These are phyloP conservation scores for Penicillium griseofulvum DNA, from an alignment of 2,329 filamentous ascomycete genomes.

Conservation along the genomic window DNA sequence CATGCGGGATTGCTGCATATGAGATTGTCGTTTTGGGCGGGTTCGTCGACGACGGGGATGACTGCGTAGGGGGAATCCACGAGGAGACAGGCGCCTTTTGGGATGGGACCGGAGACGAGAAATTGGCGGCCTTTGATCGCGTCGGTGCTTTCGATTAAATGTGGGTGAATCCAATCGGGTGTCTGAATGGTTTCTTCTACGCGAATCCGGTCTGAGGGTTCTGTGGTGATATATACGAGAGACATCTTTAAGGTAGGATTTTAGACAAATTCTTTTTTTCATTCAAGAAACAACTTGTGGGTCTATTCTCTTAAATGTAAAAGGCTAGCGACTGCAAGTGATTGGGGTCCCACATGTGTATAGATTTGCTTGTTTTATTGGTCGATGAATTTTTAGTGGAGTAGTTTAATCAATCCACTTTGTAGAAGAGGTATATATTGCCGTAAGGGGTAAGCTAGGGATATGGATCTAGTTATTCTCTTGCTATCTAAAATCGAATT, in stretches of 20 bases:
- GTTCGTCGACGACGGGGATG: constrained; percentile 32
- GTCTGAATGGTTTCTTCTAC: constrained; percentile 13
- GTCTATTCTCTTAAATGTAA: constrained; percentile 1
- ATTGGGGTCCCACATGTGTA: constrained; percentile 5
- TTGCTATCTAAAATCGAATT: too few species aligned
- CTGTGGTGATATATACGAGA: constrained; percentile 19
- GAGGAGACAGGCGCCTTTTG: constrained; percentile 27
- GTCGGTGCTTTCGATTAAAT: constrained; percentile 27
- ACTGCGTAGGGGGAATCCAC: constrained; percentile 33
- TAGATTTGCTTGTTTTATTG: neutral
- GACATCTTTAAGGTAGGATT: constrained; percentile 13
- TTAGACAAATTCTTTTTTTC: neutral
- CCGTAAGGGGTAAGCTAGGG: too few species aligned
- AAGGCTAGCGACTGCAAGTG: constrained; percentile 6
- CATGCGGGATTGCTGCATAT: constrained; percentile 33
- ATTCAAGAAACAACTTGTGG: constrained; percentile 1
- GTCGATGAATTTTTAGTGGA: neutral
- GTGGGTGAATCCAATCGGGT: constrained; percentile 29
- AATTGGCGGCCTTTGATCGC: constrained; percentile 34
- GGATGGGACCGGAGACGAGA: constrained; percentile 23
- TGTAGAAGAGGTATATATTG: neutral
- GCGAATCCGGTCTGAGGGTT: constrained; percentile 6
- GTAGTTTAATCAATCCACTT: constrained; percentile 7
- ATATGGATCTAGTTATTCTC: neutral
- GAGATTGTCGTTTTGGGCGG: constrained; percentile 20